Base-by-base conservation (phyloP, 768 basidiomycete genomes). In the Boletus rufocinnamomeus region DNA sequence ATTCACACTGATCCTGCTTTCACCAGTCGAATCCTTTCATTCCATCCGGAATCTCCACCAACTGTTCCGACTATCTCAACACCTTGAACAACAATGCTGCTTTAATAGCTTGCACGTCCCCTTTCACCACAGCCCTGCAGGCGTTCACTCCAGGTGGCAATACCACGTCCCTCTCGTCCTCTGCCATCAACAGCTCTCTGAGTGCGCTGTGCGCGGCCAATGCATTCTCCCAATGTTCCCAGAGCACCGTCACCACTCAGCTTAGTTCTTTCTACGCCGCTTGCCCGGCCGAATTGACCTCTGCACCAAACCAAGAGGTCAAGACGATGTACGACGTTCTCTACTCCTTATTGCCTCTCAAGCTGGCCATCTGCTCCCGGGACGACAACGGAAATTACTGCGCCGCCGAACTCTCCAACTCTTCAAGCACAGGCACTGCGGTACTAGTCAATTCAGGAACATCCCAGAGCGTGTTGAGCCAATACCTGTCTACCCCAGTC, bases 321-420 rank as follows among this genome's bases (percentile, higher is more conserved):
- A 70, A 84, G 70, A 65, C 73, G 28, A 74, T 82, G 2, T 99
- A 98, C 76, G 95, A 98, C 69, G 76, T 85, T 32, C 76, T 98
- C 30, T 99, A 93, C 77, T 62, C 80, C 58, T 62, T 95, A 46
- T 60, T 69, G 13, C 93, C 95, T 9, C 70, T 96, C 69, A 76
- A 75, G 60, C 63, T 70, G 7, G 87, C 93, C 28, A 69, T 92
- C 32, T 98, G 95, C 76, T 64, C 87, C 47, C 90, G 91, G 80
- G 84, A 89, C 66, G 84, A 86, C 66, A 76, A 66, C 48, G 87
- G 84, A 34, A 75, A 79, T 40, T 97, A 82, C 75, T 98, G 96
- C 69, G 82, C 84, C 30, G 72, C 80, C 56, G 65, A 82, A 32
- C 74, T 84, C 35, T 72, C 77, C 44, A 63, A 63, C 49, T 63